Evolutionary conservation across 1,284 basidiomycete species (phyloP).

Genomic region (Psilocybe mexicana): DNA sequence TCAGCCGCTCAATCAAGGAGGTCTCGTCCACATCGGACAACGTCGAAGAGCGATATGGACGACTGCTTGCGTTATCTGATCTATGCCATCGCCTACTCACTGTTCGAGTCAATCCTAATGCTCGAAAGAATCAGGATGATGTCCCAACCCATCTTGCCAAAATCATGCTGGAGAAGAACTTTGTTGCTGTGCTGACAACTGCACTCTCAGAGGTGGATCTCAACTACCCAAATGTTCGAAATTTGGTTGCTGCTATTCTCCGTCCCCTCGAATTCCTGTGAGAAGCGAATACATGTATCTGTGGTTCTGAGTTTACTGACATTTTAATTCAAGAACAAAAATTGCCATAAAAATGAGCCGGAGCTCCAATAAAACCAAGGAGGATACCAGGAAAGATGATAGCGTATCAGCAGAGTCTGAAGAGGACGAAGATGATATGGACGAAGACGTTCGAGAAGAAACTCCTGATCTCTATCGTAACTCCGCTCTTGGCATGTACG

Average conservation of each 20-base stretch:
- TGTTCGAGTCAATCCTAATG: constrained; percentile 62
- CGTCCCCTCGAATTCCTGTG: constrained; percentile 89
- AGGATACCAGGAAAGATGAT: constrained; percentile 52
- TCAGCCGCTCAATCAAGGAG: constrained; percentile 89
- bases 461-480: constrained; percentile 96
- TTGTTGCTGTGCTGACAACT: constrained; percentile 86
- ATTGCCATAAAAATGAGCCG: constrained; percentile 97
- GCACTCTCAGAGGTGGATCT: constrained; percentile 93
- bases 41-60: constrained; percentile 83
- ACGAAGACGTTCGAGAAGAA: constrained; percentile 66
- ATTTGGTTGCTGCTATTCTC: constrained; percentile 83
- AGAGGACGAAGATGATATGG: constrained; percentile 67
- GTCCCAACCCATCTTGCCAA: constrained; percentile 91
- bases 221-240: constrained; percentile 91
- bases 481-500: constrained; percentile 95
- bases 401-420: constrained; percentile 61
- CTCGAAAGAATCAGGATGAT: constrained; percentile 69
- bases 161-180: constrained; percentile 98
- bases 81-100: constrained; percentile 88
- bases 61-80: constrained; percentile 86
- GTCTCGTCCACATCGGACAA: constrained; percentile 61
- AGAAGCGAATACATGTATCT: constrained; percentile 28
- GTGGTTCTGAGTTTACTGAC: constrained; percentile 8
- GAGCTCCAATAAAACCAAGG: constrained; percentile 71
- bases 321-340: constrained; percentile 66